These are phyloP conservation scores for Leishmania aethiopica DNA, from an alignment of 208 protist genomes.

Conservation along the genomic window DNA sequence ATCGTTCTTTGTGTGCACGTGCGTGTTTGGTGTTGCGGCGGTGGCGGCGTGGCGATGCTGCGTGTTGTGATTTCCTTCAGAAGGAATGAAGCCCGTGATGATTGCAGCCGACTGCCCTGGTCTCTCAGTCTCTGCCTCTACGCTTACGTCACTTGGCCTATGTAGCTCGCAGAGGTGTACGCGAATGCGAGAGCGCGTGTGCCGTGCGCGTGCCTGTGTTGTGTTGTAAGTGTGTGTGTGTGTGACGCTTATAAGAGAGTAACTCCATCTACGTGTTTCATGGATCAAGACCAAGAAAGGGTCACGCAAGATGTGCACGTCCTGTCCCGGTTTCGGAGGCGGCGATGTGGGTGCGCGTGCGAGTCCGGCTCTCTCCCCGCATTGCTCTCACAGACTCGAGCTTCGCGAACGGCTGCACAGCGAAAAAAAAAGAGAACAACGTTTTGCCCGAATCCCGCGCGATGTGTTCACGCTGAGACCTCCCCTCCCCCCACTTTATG, in stretches of 20 bases:
- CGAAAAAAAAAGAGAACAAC: too few species aligned
- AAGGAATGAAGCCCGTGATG: neutral
- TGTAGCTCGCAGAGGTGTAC: neutral
- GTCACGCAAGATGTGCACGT: neutral
- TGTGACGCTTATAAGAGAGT: neutral
- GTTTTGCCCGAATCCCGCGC: neutral
- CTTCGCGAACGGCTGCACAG: neutral
- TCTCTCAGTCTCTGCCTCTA: conserved; percentile 7
- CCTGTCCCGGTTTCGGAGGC: neutral
- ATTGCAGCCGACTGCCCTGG: neutral
- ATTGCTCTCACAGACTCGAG: neutral
- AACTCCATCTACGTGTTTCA: neutral
- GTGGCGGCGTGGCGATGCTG: neutral
- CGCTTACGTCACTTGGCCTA: neutral
- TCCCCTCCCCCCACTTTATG: neutral
- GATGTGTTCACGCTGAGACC: neutral
- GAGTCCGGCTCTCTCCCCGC: neutral
- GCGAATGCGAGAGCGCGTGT: neutral
- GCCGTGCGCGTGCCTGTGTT: neutral
- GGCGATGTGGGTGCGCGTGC: neutral
- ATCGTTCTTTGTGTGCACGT: neutral
- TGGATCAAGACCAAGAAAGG: neutral
- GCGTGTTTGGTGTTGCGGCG: neutral
- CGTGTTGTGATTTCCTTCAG: neutral
- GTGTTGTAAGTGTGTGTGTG: neutral